These are phyloP conservation scores for Globisporangium mamillatum DNA, from an alignment of 352 stramenopile genomes.

Conservation along the genomic window DNA sequence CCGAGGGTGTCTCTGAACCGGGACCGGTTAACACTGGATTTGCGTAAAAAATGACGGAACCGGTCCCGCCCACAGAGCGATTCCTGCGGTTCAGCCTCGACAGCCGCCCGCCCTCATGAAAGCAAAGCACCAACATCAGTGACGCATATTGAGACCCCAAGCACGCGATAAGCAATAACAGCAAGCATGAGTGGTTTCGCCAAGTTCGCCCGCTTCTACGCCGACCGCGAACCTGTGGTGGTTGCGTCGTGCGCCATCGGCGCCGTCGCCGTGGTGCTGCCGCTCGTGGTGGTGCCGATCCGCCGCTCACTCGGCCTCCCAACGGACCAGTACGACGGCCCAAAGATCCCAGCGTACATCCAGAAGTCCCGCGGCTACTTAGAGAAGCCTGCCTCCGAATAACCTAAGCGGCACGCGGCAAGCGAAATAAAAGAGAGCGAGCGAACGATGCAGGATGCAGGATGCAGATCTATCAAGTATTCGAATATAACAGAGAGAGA, in stretches of 20 bases:
- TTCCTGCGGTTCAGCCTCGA: not conserved
- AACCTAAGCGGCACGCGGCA: slow-evolving; percentile 16
- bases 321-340: slow-evolving; percentile 89
- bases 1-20: not conserved
- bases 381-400: slow-evolving; percentile 29
- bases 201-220: slow-evolving; percentile 84
- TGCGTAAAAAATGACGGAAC: not conserved
- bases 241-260: slow-evolving; percentile 81
- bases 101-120: not conserved
- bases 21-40: not conserved
- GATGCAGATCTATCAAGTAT: not conserved
- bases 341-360: slow-evolving; percentile 69
- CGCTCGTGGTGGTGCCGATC: slow-evolving; percentile 78
- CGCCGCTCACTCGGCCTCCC: slow-evolving; percentile 82
- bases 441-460: not conserved
- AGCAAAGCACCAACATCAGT: not conserved
- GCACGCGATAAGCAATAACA: not conserved
- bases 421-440: not conserved
- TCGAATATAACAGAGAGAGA: not conserved
- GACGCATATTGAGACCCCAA: not conserved
- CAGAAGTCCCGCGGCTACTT: slow-evolving; percentile 76
- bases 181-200: slow-evolving; percentile 28
- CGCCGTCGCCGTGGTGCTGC: slow-evolving; percentile 58
- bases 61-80: not conserved
- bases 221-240: slow-evolving; percentile 83